Conservation (phyloP, 73 alveolate genomes). For the Symbiodinium natans region DNA sequence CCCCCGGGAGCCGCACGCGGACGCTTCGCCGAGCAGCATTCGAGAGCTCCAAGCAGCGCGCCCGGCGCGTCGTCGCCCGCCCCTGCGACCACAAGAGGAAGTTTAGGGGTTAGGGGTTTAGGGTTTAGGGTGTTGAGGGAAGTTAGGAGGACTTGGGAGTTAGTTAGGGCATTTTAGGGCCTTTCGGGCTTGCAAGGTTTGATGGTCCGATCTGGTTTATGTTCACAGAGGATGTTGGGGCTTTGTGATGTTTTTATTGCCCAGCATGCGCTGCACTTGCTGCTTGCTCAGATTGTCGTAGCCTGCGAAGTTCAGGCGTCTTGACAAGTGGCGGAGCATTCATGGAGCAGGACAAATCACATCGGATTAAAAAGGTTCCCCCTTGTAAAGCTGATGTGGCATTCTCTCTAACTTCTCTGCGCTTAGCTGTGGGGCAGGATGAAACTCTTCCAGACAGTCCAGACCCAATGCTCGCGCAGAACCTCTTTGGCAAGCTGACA, state of each 20-base stretch:
- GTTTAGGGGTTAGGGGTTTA: neutral
- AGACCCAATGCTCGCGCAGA: neutral
- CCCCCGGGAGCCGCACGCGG: slow-evolving; percentile 4
- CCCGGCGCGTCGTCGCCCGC: slow-evolving; percentile 5
- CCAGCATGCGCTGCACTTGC: no score
- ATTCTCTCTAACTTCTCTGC: no score
- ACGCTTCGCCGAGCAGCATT: slow-evolving; percentile 31
- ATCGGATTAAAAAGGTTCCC: no score
- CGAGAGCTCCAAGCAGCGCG: slow-evolving; percentile 8
- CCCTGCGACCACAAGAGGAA: neutral
- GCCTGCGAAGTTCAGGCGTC: slow-evolving; percentile 38
- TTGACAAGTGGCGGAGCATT: slow-evolving; percentile 60
- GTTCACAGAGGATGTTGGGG: neutral
- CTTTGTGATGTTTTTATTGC: no score
- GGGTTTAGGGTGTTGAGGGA: neutral
- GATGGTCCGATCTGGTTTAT: neutral
- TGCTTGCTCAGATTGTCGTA: no score
- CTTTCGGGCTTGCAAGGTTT: neutral
- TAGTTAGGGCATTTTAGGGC: no score
- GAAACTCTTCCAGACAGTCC: neutral
- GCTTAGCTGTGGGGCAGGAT: no score
- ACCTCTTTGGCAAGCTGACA: slow-evolving; percentile 67
- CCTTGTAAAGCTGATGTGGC: no score
- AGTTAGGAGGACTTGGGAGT: neutral
- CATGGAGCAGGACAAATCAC: slow-evolving; percentile 33